Conservation (phyloP, 768 basidiomycete genomes). For the Xerocomellus amylosporus region DNA sequence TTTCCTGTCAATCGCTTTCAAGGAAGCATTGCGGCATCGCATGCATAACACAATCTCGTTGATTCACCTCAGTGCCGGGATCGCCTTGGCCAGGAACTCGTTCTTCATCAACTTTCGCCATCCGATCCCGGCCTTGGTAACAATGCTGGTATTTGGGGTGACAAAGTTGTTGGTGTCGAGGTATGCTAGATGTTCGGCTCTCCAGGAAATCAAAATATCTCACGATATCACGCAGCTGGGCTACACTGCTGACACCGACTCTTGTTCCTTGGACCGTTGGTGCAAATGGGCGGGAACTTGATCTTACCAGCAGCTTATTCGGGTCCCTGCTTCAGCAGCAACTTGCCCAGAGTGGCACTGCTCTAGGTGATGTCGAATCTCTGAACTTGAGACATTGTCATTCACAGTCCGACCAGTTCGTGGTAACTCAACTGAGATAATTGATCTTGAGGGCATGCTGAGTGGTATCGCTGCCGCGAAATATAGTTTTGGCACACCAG, state of each 20-base stretch:
- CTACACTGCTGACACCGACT: conserved; percentile 10
- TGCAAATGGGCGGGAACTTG: conserved; percentile 6
- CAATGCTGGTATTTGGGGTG: conserved; percentile 5
- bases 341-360: background rate
- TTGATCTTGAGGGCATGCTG: conserved; percentile 6
- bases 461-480: conserved; percentile 16
- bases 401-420: conserved; percentile 2
- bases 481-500: conserved; percentile 2
- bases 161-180: conserved; percentile 16
- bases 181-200: background rate
- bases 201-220: background rate
- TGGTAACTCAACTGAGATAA: conserved; percentile 12
- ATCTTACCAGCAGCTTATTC: conserved; percentile 4
- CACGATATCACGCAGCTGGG: conserved; percentile 8
- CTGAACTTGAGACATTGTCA: background rate
- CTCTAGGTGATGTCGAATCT: background rate
- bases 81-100: conserved; percentile 5
- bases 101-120: background rate
- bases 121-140: background rate
- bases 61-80: conserved; percentile 6
- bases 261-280: background rate
- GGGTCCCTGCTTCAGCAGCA: background rate
- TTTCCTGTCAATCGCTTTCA: conserved; percentile 9
- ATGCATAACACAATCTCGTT: conserved; percentile 13
- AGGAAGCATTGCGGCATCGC: conserved; percentile 16